Conservation (phyloP, 495 filamentous ascomycete species). For the Bacidia rubella region DNA sequence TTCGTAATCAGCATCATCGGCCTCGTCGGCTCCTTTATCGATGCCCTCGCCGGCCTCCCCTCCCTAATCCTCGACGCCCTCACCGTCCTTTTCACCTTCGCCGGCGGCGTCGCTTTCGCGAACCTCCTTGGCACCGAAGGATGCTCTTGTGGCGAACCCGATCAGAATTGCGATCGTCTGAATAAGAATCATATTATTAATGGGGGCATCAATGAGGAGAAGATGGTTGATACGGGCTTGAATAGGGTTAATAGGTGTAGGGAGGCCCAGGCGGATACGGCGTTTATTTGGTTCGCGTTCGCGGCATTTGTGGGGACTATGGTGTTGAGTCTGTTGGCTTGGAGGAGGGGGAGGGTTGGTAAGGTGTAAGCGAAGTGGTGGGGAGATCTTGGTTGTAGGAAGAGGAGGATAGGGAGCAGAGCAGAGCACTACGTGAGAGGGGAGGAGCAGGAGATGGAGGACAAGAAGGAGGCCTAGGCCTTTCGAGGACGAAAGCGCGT, state of each 20-base stretch:
- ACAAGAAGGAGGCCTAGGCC: no score
- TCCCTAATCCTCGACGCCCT: constrained; percentile 41
- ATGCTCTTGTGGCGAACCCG: constrained; percentile 4
- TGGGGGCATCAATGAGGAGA: constrained; percentile 27
- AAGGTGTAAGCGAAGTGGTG: background rate
- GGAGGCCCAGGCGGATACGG: constrained; percentile 51
- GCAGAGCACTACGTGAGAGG: background rate
- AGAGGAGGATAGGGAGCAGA: background rate
- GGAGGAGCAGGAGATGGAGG: background rate
- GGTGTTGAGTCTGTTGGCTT: constrained; percentile 22
- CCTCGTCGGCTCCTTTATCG: constrained; percentile 39
- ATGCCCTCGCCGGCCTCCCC: constrained; percentile 34
- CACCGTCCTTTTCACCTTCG: constrained; percentile 51
- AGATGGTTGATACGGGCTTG: background rate
- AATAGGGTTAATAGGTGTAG: constrained; percentile 45
- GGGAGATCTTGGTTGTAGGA: background rate
- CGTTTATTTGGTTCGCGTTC: constrained; percentile 63
- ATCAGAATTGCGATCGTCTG: constrained; percentile 34
- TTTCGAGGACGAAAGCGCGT: background rate
- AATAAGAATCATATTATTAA: constrained; percentile 44
- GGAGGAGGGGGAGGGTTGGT: constrained; percentile 11
- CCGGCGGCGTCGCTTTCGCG: constrained; percentile 36
- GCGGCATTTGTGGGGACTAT: constrained; percentile 41
- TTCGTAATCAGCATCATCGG: constrained; percentile 51
- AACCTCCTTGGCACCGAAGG: constrained; percentile 12